Percentiles rank a stretch among this genome's conserved stretches.
These are phyloP conservation scores for Lophiostoma macrostomum DNA, from an alignment of 495 filamentous ascomycete species.

Conservation along the genomic window DNA sequence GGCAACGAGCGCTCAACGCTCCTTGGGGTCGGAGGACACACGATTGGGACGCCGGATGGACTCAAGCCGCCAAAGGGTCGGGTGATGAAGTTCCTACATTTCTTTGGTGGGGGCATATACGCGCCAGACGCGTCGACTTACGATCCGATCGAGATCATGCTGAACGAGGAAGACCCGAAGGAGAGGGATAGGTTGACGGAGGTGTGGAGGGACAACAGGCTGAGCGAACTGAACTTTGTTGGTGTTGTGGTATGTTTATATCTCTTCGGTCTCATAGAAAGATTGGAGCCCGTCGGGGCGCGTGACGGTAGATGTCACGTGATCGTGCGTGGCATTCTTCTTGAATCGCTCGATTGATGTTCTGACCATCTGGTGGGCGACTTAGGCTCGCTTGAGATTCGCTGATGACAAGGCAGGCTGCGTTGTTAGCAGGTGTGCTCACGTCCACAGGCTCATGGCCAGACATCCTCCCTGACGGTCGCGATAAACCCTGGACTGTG, in stretches of 20 bases:
- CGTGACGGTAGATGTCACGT: too few species aligned
- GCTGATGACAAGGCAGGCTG: slow-evolving; percentile 14
- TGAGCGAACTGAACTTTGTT: slow-evolving; percentile 36
- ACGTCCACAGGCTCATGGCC: slow-evolving; percentile 39
- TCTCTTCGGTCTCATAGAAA: neutral
- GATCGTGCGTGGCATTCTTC: neutral
- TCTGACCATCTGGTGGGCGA: neutral
- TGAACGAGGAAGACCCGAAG: slow-evolving; percentile 25
- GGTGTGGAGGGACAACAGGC: slow-evolving; percentile 31
- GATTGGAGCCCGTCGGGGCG: too few species aligned
- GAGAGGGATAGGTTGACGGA: slow-evolving; percentile 34
- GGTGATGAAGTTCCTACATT: slow-evolving; percentile 10
- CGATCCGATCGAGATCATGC: slow-evolving; percentile 33
- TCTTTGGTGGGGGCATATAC: slow-evolving; percentile 30
- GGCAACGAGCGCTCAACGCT: neutral
- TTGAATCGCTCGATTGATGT: neutral
- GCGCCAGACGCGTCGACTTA: slow-evolving; percentile 25
- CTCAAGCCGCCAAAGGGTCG: neutral
- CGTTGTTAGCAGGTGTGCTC: slow-evolving; percentile 32
- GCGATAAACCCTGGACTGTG: slow-evolving; percentile 26
- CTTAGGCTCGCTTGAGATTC: too few species aligned
- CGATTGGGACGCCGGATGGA: neutral
- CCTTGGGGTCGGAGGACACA: neutral
- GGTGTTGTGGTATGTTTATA: slow-evolving; percentile 32
- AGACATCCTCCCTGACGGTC: slow-evolving; percentile 26